These are phyloP conservation scores for Didymella segeticola DNA, from an alignment of 2,329 filamentous ascomycete species.

Conservation along the genomic window DNA sequence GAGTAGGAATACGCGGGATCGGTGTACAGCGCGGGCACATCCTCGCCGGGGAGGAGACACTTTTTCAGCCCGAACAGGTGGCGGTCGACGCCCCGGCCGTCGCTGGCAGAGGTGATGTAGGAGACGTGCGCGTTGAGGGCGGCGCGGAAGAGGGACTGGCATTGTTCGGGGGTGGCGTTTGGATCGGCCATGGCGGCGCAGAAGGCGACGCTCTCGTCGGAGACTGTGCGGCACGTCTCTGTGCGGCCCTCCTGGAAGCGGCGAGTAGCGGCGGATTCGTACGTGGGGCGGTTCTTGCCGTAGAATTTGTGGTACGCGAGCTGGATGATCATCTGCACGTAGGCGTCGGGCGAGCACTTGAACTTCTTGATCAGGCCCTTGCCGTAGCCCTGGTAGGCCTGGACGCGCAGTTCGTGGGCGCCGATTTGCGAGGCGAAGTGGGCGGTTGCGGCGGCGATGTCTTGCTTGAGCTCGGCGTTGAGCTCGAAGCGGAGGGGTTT, in stretches of 20 bases:
- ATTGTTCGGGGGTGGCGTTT: constrained; percentile 66
- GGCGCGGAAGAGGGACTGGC: constrained; percentile 77
- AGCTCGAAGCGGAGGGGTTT: constrained; percentile 78
- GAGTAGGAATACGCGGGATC: constrained; percentile 88
- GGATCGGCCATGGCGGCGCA: constrained; percentile 84
- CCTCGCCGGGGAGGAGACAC: constrained; percentile 79
- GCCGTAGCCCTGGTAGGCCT: constrained; percentile 96
- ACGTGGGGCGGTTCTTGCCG: constrained; percentile 95
- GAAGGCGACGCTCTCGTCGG: constrained; percentile 89
- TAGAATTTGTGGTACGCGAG: constrained; percentile 99
- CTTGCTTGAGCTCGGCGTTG: constrained; percentile 73
- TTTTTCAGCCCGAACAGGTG: constrained; percentile 98
- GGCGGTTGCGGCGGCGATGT: constrained; percentile 77
- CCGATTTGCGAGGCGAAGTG: constrained; percentile 85
- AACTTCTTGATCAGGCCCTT: constrained; percentile 99
- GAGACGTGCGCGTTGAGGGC: constrained; percentile 83
- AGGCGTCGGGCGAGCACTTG: constrained; percentile 96
- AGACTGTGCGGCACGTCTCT: constrained; percentile 92
- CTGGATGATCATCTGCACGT: constrained; percentile 98
- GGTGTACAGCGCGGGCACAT: constrained; percentile 80
- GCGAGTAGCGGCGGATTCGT: constrained; percentile 93
- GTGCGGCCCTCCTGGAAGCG: constrained; percentile 97
- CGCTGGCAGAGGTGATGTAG: constrained; percentile 87
- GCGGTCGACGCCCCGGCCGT: constrained; percentile 92
- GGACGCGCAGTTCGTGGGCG: constrained; percentile 88